Base-by-base conservation (phyloP, 139 green algal genomes). In the Limnomonas spitsbergensis region DNA sequence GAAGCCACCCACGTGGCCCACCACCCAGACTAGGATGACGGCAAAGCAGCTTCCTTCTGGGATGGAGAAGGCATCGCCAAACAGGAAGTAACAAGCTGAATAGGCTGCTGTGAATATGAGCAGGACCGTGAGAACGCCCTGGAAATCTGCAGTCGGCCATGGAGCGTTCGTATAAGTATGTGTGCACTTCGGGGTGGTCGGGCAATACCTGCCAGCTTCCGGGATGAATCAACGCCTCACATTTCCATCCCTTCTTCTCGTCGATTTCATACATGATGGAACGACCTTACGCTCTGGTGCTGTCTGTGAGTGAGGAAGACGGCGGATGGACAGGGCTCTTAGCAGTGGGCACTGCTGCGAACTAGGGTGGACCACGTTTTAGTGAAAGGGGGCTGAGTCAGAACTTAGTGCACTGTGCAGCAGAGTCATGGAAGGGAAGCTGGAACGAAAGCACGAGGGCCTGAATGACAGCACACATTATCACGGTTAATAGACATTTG, bases 1-100 rank as follows among this genome's bases (percentile, higher is more conserved):
- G 32, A 78, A 78, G 26, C 72, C 72, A 35, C 72, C 72, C 24
- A 78, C 47, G 29, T 78, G 72, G 26, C 38, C 72, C 4, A 34
- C 6, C 27, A 78, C 26, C 39, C 38, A 67, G 27, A 67, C 39
- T 34, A 78, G 31, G 72, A 78, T 42, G 7, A 67, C 72, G 20
- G 72, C 72, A 32, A 32, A 78, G 6, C 14, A 37, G 72, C 47
- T 66, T 14, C 72, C 72, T 20, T 66, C 39, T 9, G 72, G 72
- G 40, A 78, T 78, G 20, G 26, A 56, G 29, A 78, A 78, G 4
- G 39, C 4, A 38, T 68, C 26, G 4, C 38, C 38, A 38, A 78
- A 24, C 4, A 78, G 7, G n/a, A 78, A 78, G 72, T 78, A 78
- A 67, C 20, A 34, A 31, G 72, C 31, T 9, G 38, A 34, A 36